Conservation (phyloP, 2,329 filamentous ascomycete species). For the Chrysoporthe puriensis region DNA sequence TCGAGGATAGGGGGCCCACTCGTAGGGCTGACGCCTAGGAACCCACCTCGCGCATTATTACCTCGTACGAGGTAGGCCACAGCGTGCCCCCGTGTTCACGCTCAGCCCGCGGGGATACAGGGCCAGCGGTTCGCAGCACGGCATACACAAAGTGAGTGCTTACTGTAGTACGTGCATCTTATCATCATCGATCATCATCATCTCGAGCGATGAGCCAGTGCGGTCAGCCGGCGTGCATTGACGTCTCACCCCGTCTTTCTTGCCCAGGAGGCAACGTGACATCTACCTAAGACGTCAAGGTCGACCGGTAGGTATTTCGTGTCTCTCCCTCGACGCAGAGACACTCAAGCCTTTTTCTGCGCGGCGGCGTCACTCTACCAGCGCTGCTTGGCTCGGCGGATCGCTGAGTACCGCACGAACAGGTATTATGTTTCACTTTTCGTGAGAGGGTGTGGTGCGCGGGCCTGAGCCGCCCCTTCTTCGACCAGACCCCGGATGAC, state of each 20-base stretch:
- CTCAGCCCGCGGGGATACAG: no score
- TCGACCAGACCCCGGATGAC: background rate
- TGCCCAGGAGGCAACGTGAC: constrained; percentile 1
- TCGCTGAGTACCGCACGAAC: no score
- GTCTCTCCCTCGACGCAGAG: no score
- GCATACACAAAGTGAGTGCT: no score
- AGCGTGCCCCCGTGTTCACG: no score
- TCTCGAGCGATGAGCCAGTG: background rate
- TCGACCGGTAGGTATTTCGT: background rate
- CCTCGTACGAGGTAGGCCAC: background rate
- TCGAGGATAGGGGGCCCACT: background rate
- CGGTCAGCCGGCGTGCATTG: background rate
- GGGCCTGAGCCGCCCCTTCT: background rate
- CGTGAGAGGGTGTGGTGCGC: background rate
- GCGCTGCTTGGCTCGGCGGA: no score
- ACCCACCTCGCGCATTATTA: background rate
- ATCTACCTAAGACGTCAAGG: background rate
- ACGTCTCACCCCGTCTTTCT: background rate
- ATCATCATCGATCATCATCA: background rate
- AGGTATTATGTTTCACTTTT: background rate
- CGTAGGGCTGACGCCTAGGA: constrained; percentile 4
- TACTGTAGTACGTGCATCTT: no score
- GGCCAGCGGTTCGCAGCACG: no score
- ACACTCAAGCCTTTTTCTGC: no score
- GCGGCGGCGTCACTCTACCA: no score